Evolutionary conservation across 2,329 filamentous ascomycete species (phyloP), one percentile per base, ranked within the genome.

Genomic region (Colletotrichum simmondsii): DNA sequence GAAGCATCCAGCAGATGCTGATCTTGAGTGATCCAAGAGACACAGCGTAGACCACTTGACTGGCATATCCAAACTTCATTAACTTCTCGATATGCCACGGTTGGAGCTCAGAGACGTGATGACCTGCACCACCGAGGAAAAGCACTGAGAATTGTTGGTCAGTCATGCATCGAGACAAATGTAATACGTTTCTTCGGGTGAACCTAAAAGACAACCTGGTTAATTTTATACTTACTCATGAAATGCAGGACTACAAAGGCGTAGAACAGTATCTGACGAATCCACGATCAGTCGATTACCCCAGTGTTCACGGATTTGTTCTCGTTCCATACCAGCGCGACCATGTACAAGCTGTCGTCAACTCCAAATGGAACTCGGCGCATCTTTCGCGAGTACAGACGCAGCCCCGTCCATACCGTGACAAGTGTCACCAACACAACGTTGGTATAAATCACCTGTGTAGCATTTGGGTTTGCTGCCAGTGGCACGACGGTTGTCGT

Each of bases 1-100:
- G 75, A 14, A 77, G 70, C 75, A 77, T 76, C 67, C 54, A 71
- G 16, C 71, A 73, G 42, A 77, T 75, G 67, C 75, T 76, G 49
- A 75, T 76, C 42, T 77, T 77, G 14, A 74, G 72, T 11, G 68
- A 75, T 3, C 75, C 75, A 1, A 77, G 70, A 12, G 70, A 58
- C 8, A 75, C 22, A 11, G 75, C 75, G 54, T 77, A 77, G 2
- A 77, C n/a, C 5, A 77, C 65, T 52, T 76, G 71, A 5, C 66
- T 66, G 2, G 75, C 75, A 60, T 76, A 77, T 3, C 59, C 53
- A 3, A 69, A 68, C 42, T 77, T 71, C 19, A 71, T 73, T 14
- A 74, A 74, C 37, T 68, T 68, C 24, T 28, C 58, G 6, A 68
- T 28, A 8, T 73, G 65, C n/a, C 61, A 64, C 4, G 59, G 57